These are phyloP conservation scores for Picea abies DNA, from an alignment of 83 land plant genomes.

Conservation along the genomic window DNA sequence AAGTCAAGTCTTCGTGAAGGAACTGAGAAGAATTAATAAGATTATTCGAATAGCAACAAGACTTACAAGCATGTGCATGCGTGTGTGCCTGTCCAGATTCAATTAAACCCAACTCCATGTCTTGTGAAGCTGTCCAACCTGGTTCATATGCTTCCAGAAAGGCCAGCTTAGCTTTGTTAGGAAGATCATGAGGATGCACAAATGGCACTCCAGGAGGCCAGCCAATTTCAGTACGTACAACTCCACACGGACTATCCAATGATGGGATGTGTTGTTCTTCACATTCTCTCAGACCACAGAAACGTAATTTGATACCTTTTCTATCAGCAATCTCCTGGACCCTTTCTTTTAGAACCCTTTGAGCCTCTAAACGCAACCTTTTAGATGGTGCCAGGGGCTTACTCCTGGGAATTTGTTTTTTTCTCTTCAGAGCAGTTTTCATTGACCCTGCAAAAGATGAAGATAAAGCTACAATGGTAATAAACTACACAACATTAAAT, in stretches of 20 bases:
- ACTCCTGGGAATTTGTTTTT: slow-evolving; percentile 62
- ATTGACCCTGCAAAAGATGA: slow-evolving; percentile 60
- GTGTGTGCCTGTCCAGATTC: slow-evolving; percentile 60
- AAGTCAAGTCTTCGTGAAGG: slow-evolving; percentile 9
- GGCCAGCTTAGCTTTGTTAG: slow-evolving; percentile 89
- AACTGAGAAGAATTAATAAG: not conserved
- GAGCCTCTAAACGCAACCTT: slow-evolving; percentile 89
- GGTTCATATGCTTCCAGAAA: slow-evolving; percentile 98
- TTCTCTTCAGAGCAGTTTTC: slow-evolving; percentile 65
- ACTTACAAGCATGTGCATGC: slow-evolving; percentile 43
- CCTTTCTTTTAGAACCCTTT: slow-evolving; percentile 91
- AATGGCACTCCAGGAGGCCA: slow-evolving; percentile 99
- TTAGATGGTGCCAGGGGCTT: slow-evolving; percentile 96
- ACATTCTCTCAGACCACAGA: slow-evolving; percentile 89
- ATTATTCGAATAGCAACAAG: slow-evolving; percentile 4
- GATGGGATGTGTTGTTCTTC: slow-evolving; percentile 73
- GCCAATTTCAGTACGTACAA: slow-evolving; percentile 74
- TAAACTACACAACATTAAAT: not conserved
- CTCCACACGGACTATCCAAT: slow-evolving; percentile 81
- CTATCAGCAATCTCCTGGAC: slow-evolving; percentile 97
- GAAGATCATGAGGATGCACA: slow-evolving; percentile 98
- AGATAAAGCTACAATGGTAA: slow-evolving; percentile 21
- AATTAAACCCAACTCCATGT: slow-evolving; percentile 68
- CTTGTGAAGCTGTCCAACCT: slow-evolving; percentile 91
- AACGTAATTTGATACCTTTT: slow-evolving; percentile 87